Evolutionary conservation across 148 eudicot genomes (phyloP), one percentile per base, ranked within the genome.

Genomic region (Hydrangea macrophylla): DNA sequence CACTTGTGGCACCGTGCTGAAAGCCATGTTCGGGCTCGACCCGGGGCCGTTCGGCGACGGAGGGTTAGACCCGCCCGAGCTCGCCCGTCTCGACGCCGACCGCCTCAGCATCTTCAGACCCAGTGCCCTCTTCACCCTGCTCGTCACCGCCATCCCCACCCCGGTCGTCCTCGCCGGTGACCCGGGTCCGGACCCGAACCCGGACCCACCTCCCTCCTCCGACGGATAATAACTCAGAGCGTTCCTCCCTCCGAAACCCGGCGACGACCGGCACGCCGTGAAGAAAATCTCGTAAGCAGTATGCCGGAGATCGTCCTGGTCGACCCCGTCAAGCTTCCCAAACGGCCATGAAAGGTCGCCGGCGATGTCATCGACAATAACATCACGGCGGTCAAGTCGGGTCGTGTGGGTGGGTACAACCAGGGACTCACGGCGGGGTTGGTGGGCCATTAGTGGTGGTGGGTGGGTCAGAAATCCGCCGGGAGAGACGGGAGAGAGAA

Each of bases 281-380:
- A 94, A 94, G 78, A 94, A 94, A 26, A 94, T 80, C 78, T 94
- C 98, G 57, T 90, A 94, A 17, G 98, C 92, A 6, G 96, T 82
- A 64, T 86, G 90, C 1, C 96, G 71, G 24, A 86, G 78, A 71
- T 87, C 92, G 33, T 85, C 90, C 0, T 69, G 67, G 73, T 86
- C 91, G 30, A 90, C 70, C 56, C 83, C 88, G 1, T 83, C 81
- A 26, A 88, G 78, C 33, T 71, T 65, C 26, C 86, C 82, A 50
- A 88, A 88, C 0, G 98, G 95, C 73, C 81, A 90, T 0, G 68
- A 58, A 0, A 90, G 80, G 70, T 88, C 88, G 0, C 64, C 31
- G 1, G 70, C 75, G 17, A 60, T n/a, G 20, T 65, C 39, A 40
- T 73, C 12, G 60, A 30, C 0, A 51, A 48, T 9, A 60, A 45